These are phyloP conservation scores for Phytophthora ohioensis DNA, from an alignment of 352 stramenopile species.

Conservation along the genomic window DNA sequence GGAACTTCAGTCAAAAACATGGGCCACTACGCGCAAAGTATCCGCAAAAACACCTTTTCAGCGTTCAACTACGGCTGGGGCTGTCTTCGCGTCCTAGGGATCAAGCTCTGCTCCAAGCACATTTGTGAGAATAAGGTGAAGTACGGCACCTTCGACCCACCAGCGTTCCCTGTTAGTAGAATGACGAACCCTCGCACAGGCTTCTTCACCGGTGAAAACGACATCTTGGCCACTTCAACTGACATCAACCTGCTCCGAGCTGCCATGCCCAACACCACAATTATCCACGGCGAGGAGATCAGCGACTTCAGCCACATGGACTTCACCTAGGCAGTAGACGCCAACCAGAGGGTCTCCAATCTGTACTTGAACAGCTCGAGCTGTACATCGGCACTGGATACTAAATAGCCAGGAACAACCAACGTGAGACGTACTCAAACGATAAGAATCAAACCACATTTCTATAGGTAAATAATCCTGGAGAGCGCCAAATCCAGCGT, in stretches of 20 bases:
- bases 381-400: slow-evolving; percentile 49
- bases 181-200: slow-evolving; percentile 53
- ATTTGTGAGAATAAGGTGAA: slow-evolving; percentile 60
- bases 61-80: slow-evolving; percentile 59
- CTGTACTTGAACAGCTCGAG: slow-evolving; percentile 52
- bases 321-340: slow-evolving; percentile 57
- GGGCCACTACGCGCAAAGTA: slow-evolving; percentile 57
- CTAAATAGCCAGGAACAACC: slow-evolving; percentile 20
- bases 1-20: slow-evolving; percentile 69
- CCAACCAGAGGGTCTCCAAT: slow-evolving; percentile 49
- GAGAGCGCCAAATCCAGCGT: neutral
- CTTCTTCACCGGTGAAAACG: slow-evolving; percentile 47
- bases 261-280: slow-evolving; percentile 40
- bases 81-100: slow-evolving; percentile 40
- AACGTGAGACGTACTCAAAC: slow-evolving; percentile 16
- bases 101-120: slow-evolving; percentile 40
- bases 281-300: slow-evolving; percentile 48
- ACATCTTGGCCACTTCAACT: slow-evolving; percentile 42
- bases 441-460: slow-evolving; percentile 30
- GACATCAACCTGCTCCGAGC: slow-evolving; percentile 49
- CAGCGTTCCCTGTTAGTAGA: slow-evolving; percentile 37
- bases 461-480: slow-evolving; percentile 38
- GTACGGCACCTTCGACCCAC: slow-evolving; percentile 56
- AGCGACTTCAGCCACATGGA: slow-evolving; percentile 60
- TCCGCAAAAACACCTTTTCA: slow-evolving; percentile 54